Evolutionary conservation across 306 rosid genomes (phyloP).

Genomic region (Quercus wislizeni): DNA sequence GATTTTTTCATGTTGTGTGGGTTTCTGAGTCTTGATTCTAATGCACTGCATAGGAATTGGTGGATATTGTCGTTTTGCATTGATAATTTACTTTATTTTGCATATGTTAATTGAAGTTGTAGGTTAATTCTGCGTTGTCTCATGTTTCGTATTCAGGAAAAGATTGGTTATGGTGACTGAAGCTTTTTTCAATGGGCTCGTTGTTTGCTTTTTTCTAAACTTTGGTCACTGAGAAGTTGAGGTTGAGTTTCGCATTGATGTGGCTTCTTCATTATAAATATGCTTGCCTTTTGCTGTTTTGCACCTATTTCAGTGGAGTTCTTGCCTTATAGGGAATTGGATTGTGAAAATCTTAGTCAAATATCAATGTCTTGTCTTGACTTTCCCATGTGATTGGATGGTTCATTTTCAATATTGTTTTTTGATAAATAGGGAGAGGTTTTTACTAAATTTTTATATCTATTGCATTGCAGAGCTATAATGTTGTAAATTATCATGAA

Average conservation of each 20-base stretch:
- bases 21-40: background rate
- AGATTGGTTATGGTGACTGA: background rate
- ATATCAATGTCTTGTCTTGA: background rate
- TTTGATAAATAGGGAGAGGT: slow-evolving; percentile 1
- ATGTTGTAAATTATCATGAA: slow-evolving; percentile 77
- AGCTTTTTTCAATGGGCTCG: background rate
- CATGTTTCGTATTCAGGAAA: background rate
- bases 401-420: background rate
- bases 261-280: background rate
- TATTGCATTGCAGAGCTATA: slow-evolving; percentile 72
- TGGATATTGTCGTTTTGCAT: background rate
- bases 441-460: slow-evolving; percentile 27
- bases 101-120: background rate
- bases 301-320: background rate
- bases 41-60: background rate
- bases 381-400: background rate
- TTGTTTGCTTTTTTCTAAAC: background rate
- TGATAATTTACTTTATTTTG: background rate
- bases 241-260: background rate
- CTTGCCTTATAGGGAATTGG: background rate
- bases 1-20: background rate
- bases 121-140: background rate
- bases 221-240: background rate
- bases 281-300: background rate
- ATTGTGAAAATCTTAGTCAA: background rate